Evolutionary conservation across 2,329 filamentous ascomycete species (phyloP).

Genomic region (Sporothrix pseudoabietina): DNA sequence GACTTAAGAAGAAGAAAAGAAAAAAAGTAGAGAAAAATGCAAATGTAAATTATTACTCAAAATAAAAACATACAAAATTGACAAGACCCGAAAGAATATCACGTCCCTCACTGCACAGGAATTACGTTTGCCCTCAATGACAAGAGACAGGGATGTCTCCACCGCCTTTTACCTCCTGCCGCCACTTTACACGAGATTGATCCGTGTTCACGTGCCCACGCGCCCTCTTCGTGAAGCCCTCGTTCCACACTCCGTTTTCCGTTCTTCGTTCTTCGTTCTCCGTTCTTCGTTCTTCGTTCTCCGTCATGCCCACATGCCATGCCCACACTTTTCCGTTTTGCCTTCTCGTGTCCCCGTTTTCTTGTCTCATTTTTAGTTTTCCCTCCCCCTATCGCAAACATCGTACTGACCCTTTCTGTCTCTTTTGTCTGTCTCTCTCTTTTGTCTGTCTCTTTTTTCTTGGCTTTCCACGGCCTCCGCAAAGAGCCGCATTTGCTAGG

Average conservation of each 20-base stretch:
- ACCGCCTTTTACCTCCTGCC: neutral
- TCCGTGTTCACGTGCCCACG: constrained; percentile 27
- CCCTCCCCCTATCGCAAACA: neutral
- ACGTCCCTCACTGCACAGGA: neutral
- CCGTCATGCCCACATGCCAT: neutral
- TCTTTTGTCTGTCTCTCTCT: neutral
- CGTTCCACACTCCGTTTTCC: neutral
- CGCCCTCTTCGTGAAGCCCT: constrained; percentile 26
- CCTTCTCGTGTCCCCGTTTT: neutral
- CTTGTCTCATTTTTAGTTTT: neutral
- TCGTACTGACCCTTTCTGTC: neutral
- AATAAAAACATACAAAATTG: neutral
- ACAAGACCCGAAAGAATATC: neutral
- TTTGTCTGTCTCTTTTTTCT: neutral
- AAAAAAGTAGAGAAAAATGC: neutral
- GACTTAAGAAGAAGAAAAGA: neutral
- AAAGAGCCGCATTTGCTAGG: neutral
- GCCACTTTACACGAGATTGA: constrained; percentile 4
- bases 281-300: neutral
- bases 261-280: too few species aligned
- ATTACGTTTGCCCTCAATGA: neutral
- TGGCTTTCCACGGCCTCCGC: neutral
- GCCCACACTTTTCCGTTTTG: neutral
- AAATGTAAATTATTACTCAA: neutral
- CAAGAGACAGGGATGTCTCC: neutral